Evolutionary conservation across 306 rosid species (phyloP), one percentile per base, ranked within the genome.

Genomic region (Myrica gale): DNA sequence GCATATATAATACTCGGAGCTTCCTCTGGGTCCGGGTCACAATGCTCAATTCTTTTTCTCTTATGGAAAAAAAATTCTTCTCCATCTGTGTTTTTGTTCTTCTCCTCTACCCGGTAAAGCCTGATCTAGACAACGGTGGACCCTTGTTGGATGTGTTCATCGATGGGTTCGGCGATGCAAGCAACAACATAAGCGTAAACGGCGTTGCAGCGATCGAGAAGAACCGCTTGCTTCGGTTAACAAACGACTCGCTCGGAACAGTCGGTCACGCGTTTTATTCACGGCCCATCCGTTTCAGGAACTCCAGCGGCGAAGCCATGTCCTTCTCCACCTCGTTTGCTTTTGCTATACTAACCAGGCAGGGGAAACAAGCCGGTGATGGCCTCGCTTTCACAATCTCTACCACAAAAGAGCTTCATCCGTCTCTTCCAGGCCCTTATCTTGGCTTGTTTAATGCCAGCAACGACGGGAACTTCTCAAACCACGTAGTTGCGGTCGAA

Each of bases 361-460:
- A 75, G 56, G 85, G 85, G 32, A 72, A 71, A 68, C 81, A 73
- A 4, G 89, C 87, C 69, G 87, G 89, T 17, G 83, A 86, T 58
- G 89, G 87, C 11, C 83, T 86, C 4, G 89, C 89, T 41, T 86
- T 86, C 89, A 72, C 85, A 9, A 75, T 86, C 74, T 77, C 89
- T 9, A 85, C 45, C 53, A 56, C 84, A 45, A 74, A 62, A 3
- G 48, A 3, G 26, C 84, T 83, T 5, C 68, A 41, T 2, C 78
- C 72, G 5, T 82, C 73, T 4, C 79, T 79, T 17, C 87, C 89
- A 0, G 82, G 88, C 44, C 84, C 82, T 63, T 89, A 87, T 77
- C 43, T 87, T 7, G 91, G 93, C 54, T 80, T 85, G 7, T 87
- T 85, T 37, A 85, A 82, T 73, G 73, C 85, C 69, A 81, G 82